Conservation (phyloP, 805 yeast species). For the Nakazawaea populi region DNA sequence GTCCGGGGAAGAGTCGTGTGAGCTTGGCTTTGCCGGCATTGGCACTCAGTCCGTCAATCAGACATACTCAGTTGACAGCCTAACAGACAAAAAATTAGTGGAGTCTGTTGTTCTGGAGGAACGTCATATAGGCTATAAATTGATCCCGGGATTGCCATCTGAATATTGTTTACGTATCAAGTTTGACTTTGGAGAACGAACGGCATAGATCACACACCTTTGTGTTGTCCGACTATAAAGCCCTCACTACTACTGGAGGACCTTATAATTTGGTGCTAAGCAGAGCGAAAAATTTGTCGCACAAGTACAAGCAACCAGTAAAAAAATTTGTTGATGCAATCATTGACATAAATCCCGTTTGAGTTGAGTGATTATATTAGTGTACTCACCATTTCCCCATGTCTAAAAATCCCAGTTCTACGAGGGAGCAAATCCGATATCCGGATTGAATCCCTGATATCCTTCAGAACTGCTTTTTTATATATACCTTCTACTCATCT, state of each 20-base stretch:
- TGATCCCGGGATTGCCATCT: no score
- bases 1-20: background rate
- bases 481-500: background rate
- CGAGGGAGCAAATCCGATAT: conserved; percentile 1
- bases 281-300: background rate
- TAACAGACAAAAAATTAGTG: no score
- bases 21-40: background rate
- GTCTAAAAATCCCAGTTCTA: conserved; percentile 3
- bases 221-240: no score
- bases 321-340: conserved; percentile 3
- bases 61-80: no score
- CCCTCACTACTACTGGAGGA: no score
- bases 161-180: no score
- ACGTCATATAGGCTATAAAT: no score
- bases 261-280: background rate
- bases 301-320: conserved; percentile 1
- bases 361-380: background rate
- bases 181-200: no score
- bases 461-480: no score
- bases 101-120: no score
- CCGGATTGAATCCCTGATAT: conserved; percentile 1
- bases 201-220: no score
- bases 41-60: no score
- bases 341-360: conserved; percentile 5
- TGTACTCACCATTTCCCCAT: background rate